A percentile compares a stretch with the other conserved stretches of the same genome.
These are phyloP conservation scores for Leccinum disarticulatum DNA, from an alignment of 768 basidiomycete species.

Conservation along the genomic window DNA sequence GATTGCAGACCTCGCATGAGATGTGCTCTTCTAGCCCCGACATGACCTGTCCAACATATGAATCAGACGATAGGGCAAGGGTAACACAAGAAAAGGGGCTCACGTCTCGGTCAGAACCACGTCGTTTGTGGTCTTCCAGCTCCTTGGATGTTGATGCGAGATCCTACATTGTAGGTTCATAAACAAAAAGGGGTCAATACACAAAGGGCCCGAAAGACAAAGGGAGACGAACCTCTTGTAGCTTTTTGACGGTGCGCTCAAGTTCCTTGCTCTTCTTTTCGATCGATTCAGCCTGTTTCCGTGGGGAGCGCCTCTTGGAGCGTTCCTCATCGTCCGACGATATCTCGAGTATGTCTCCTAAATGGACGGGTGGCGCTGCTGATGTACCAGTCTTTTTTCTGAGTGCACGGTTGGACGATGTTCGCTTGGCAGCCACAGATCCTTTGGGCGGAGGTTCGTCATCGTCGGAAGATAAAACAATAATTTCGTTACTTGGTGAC, in stretches of 20 bases:
- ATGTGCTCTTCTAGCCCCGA: conserved; percentile 51
- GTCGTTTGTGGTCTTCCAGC: conserved; percentile 23
- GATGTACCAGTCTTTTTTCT: conserved; percentile 24
- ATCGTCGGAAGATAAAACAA: conserved; percentile 37
- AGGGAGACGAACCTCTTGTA: conserved; percentile 41
- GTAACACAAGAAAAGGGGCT: not conserved
- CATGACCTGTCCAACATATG: conserved; percentile 34
- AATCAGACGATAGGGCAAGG: not conserved
- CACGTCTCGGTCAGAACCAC: conserved; percentile 8
- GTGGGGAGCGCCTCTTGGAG: conserved; percentile 7
- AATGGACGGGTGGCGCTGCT: conserved; percentile 9
- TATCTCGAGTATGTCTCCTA: conserved; percentile 51
- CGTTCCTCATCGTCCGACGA: conserved; percentile 52
- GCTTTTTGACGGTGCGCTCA: conserved; percentile 41
- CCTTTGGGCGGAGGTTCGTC: conserved; percentile 26
- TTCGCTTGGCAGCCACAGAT: conserved; percentile 13
- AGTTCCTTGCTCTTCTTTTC: conserved; percentile 22
- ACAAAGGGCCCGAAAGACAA: not conserved
- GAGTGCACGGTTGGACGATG: not conserved
- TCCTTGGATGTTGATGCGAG: conserved; percentile 16
- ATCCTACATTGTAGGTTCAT: conserved; percentile 15
- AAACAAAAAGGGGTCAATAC: not conserved
- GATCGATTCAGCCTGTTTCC: conserved; percentile 21
- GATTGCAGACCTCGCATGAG: conserved; percentile 64
- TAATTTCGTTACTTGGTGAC: conserved; percentile 25